These are phyloP conservation scores for Mycena floridula DNA, from an alignment of 768 basidiomycete genomes.

Conservation along the genomic window DNA sequence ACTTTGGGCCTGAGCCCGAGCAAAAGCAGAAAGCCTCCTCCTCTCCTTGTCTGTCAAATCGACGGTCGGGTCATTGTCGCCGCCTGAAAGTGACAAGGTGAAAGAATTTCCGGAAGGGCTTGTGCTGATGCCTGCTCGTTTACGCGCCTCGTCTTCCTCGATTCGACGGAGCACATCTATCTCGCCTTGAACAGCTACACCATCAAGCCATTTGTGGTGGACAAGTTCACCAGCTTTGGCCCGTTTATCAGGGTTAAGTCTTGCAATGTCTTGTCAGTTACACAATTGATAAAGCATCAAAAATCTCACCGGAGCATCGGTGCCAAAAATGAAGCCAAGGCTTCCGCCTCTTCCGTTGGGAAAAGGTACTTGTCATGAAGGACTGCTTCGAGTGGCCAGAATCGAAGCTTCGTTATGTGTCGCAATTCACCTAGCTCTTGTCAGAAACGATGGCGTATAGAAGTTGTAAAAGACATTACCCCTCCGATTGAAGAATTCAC, in stretches of 20 bases:
- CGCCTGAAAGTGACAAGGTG: constrained; percentile 49
- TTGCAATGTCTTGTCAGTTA: background rate
- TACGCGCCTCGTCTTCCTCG: constrained; percentile 45
- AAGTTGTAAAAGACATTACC: constrained; percentile 39
- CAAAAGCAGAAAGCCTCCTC: background rate
- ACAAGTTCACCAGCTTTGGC: constrained; percentile 83
- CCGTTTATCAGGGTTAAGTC: constrained; percentile 78
- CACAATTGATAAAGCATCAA: background rate
- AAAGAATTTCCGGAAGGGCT: constrained; percentile 52
- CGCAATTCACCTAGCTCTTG: constrained; percentile 66
- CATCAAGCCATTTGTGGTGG: constrained; percentile 85
- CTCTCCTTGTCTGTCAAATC: background rate
- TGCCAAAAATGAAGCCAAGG: constrained; percentile 71
- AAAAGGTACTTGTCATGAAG: constrained; percentile 96
- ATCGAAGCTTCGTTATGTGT: constrained; percentile 90
- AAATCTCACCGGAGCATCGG: constrained; percentile 68
- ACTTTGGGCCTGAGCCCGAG: constrained; percentile 4
- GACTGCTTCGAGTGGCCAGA: constrained; percentile 80
- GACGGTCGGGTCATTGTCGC: background rate
- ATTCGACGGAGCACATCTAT: constrained; percentile 69
- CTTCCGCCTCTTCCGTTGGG: constrained; percentile 72
- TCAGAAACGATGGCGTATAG: background rate
- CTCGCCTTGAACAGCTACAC: constrained; percentile 84
- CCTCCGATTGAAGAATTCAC: constrained; percentile 95
- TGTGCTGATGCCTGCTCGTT: constrained; percentile 42